Evolutionary conservation across 176 grass and related monocot species (phyloP), one percentile per base, ranked within the genome.

Genomic region (Musa acuminata): DNA sequence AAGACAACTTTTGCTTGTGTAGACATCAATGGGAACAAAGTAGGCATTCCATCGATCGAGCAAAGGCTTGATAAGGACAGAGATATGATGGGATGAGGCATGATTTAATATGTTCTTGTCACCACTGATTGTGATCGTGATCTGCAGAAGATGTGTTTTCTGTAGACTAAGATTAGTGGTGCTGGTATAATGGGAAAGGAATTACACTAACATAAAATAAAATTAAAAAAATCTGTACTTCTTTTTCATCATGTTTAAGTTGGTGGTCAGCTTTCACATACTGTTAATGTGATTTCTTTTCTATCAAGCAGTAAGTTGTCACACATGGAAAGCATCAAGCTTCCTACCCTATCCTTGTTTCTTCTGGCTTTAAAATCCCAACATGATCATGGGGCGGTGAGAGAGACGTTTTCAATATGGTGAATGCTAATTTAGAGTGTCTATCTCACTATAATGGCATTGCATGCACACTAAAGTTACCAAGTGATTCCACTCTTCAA

Each of bases 11-110:
- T 70, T 70, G 67, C 67, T 70, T 51, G 49, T 70, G 67, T 70
- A 70, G 67, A 16, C 67, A 70, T 50, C 67, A 51, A 51, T 51
- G 35, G 48, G 51, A 70, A 70, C 67, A 70, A 70, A 70, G 67
- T 50, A 14, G 19, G 67, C 43, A 51, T 35, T 13, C 8, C 67
- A 70, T 21, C 67, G 16, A 70, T 51, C 51, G 48, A 8, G 51
- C 43, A 50, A 50, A 20, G 43, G 1, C 35, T 21, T 70, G 67
- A 70, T 8, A 70, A 50, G 48, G 67, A 70, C 67, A 70, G 27
- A 21, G 21, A 65, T 21, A 22, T 11, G 67, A 70, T 70, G 67
- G 43, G 43, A 70, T 51, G 7, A 70, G 67, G 43, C 0, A 16
- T 50, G 67, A 21, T 70, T 70, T 70, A 51, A 51, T 35, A 20